Base-by-base conservation (phyloP, 768 basidiomycete species). In the Lyophyllum semitale region DNA sequence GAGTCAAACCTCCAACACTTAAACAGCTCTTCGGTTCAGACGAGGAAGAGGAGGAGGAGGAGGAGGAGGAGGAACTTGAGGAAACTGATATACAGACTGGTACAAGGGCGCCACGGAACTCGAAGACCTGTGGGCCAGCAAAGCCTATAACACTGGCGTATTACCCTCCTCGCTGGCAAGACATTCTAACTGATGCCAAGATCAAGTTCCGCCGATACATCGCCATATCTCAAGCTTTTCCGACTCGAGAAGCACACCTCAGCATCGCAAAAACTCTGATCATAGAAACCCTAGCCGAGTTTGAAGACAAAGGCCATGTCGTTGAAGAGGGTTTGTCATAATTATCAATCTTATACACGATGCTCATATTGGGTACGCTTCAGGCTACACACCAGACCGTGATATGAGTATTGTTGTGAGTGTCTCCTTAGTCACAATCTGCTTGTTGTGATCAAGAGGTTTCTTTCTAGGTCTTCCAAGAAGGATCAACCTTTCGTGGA, bases 401-500 rank as follows among this genome's bases (percentile, higher is more conserved):
- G 8, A 35, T 8, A 17, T 35, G 33, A 8, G 8, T 17, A 8
- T 8, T 35, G 8, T 35, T 35, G 33, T 35, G n/a, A 8, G 8
- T 35, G 33, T 35, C 33, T 17, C 8, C 17, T 35, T 8, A 35
- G 17, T 35, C 33, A 8, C 8, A 35, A 8, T 8, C 8, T 17
- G 17, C 33, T 8, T 17, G 33, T 8, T 35, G 33, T 17, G 8
- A 8, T 8, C 33, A 8, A 35, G 33, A 20, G 12, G 23, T n/a
- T 48, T 30, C 27, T 22, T 12, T 12, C 33, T 38, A 52, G 51
- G 51, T 52, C 20, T 52, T 44, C n/a, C 22, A 52, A 12, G 51
- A 44, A 27, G 29, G 17, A 20, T 27, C 41, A 15, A 52, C 51
- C 7, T 52, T 35, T 26, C 29, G 41, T 0, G 40, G 41, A 15